Conservation (phyloP, 768 basidiomycete species). For the Lactifluus echinatus region DNA sequence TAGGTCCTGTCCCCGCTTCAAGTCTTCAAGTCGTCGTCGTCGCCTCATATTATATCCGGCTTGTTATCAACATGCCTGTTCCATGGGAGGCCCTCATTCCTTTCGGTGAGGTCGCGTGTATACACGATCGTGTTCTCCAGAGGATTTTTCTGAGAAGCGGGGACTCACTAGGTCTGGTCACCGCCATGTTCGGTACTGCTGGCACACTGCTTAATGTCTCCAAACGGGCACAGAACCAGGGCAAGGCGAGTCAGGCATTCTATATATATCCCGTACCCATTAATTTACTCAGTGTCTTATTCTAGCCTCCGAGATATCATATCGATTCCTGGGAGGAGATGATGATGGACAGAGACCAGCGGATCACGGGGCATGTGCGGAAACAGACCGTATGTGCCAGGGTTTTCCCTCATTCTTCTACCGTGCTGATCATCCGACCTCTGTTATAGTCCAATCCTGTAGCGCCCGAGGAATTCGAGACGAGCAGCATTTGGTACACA, state of each 20-base stretch:
- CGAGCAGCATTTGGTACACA: slow-evolving; percentile 68
- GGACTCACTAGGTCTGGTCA: slow-evolving; percentile 56
- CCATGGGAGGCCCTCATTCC: slow-evolving; percentile 98
- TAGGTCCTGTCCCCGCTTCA: background rate
- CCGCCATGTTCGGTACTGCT: slow-evolving; percentile 81
- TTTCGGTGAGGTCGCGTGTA: slow-evolving; percentile 50
- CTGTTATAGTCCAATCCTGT: slow-evolving; percentile 50
- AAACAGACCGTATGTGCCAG: slow-evolving; percentile 68
- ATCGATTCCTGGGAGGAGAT: slow-evolving; percentile 88
- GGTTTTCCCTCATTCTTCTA: background rate
- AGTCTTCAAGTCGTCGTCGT: too few species aligned
- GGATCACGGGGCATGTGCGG: slow-evolving; percentile 78
- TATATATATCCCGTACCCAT: background rate
- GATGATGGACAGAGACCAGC: slow-evolving; percentile 90
- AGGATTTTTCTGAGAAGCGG: background rate
- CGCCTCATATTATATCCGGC: background rate
- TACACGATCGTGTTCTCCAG: too few species aligned
- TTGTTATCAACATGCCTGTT: slow-evolving; percentile 63
- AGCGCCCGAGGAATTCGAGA: slow-evolving; percentile 63
- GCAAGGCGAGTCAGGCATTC: slow-evolving; percentile 53
- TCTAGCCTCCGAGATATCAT: slow-evolving; percentile 73
- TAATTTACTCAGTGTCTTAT: background rate
- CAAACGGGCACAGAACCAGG: slow-evolving; percentile 74
- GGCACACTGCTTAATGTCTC: slow-evolving; percentile 81
- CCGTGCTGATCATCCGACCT: background rate